Percentiles rank a stretch among this genome's conserved stretches.
These are phyloP conservation scores for Coemansia sp. DNA, from an alignment of 192 early-diverging fungal genomes.

Conservation along the genomic window DNA sequence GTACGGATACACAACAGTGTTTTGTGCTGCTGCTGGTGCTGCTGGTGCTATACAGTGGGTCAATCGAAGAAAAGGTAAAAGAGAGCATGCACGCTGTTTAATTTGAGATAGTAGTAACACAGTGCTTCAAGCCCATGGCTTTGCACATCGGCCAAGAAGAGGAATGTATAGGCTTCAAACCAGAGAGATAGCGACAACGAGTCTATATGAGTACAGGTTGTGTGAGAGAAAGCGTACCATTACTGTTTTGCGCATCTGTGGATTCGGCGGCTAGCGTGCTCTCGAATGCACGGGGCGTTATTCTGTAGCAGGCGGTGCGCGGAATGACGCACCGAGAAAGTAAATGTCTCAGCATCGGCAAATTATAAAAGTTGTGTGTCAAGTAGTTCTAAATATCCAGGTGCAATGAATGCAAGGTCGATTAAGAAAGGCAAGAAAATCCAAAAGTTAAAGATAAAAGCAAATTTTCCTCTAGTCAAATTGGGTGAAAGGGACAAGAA, in stretches of 20 bases:
- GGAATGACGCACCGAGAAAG: neutral
- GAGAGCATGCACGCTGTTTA: neutral
- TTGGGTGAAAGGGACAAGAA: no score
- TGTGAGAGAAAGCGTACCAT: neutral
- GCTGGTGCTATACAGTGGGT: neutral
- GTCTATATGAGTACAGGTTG: no score
- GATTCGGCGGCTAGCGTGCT: constrained; percentile 28
- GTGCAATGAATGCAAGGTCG: neutral
- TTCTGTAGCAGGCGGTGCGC: neutral
- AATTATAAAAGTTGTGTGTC: neutral
- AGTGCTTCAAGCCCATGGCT: neutral
- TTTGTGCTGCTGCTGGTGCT: neutral
- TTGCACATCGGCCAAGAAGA: no score
- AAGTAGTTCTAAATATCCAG: neutral
- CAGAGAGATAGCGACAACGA: neutral
- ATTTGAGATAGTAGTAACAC: neutral
- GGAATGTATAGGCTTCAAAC: neutral
- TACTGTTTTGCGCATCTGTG: neutral
- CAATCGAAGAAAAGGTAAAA: neutral
- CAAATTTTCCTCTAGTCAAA: no score
- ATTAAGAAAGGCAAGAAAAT: neutral
- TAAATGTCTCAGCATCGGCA: neutral
- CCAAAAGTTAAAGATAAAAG: neutral
- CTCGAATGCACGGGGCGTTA: constrained; percentile 21
- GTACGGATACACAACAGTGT: constrained; percentile 50